Conservation (phyloP, 768 basidiomycete species). For the Chiua virens region DNA sequence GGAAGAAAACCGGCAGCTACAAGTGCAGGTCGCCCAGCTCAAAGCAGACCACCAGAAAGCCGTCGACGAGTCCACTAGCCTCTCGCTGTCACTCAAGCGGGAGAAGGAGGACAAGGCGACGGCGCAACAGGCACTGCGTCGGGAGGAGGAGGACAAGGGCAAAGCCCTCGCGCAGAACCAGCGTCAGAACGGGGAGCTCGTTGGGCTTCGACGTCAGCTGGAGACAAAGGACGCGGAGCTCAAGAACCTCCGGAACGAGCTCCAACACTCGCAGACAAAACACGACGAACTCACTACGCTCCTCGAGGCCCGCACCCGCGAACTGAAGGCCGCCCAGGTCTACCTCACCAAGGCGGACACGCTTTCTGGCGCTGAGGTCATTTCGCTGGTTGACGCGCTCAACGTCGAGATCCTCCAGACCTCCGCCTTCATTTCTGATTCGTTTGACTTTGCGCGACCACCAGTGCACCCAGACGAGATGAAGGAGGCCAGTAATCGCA, state of each 20-base stretch:
- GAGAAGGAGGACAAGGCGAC: slow-evolving; percentile 15
- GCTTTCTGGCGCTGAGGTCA: slow-evolving; percentile 46
- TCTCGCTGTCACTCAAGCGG: slow-evolving; percentile 19
- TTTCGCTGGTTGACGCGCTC: slow-evolving; percentile 37
- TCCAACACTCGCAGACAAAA: slow-evolving; percentile 23
- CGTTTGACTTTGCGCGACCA: slow-evolving; percentile 31
- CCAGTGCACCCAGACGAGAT: slow-evolving; percentile 21
- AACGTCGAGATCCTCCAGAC: slow-evolving; percentile 51
- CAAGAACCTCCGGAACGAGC: slow-evolving; percentile 27
- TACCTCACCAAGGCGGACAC: slow-evolving; percentile 46
- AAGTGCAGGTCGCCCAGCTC: slow-evolving; percentile 18
- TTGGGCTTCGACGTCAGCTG: slow-evolving; percentile 20
- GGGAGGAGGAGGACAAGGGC: slow-evolving; percentile 22
- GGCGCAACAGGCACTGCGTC: slow-evolving; percentile 17
- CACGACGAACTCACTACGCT: slow-evolving; percentile 30
- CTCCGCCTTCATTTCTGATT: slow-evolving; percentile 45
- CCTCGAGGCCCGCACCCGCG: slow-evolving; percentile 35
- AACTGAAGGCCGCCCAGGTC: slow-evolving; percentile 42
- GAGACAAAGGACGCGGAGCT: slow-evolving; percentile 24
- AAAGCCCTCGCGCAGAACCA: slow-evolving; percentile 10
- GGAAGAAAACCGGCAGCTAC: slow-evolving; percentile 21
- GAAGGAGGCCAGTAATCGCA: slow-evolving; percentile 27
- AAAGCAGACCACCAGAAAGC: slow-evolving; percentile 1
- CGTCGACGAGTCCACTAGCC: slow-evolving; percentile 8
- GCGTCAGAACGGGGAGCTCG: slow-evolving; percentile 14